phyloP scores from a whole-genome alignment of 2,329 filamentous ascomycete species.

The Clarireedia monteithiana region DNA sequence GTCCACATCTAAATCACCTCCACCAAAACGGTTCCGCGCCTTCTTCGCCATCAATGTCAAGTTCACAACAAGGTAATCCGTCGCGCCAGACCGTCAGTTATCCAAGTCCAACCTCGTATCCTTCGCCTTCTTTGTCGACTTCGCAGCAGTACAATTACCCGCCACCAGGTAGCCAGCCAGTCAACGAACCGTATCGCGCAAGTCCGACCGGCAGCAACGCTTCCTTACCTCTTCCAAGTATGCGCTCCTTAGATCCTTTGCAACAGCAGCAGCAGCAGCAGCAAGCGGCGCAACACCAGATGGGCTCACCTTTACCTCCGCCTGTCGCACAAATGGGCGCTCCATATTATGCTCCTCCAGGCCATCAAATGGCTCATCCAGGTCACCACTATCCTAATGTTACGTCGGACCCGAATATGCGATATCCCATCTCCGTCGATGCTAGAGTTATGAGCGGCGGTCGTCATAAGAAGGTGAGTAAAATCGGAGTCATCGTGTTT shows the following conservation, averaged over 20 bases:
- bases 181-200: slow-evolving; percentile 37
- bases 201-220: slow-evolving; percentile 36
- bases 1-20: slow-evolving; percentile 23
- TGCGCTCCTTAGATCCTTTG: slow-evolving; percentile 40
- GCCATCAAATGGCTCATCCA: slow-evolving; percentile 31
- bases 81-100: slow-evolving; percentile 29
- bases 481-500: slow-evolving; percentile 2
- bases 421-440: slow-evolving; percentile 48
- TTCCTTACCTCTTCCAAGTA: slow-evolving; percentile 41
- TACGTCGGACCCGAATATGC: slow-evolving; percentile 41
- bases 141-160: slow-evolving; percentile 41
- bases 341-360: slow-evolving; percentile 41
- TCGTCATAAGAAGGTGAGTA: slow-evolving; percentile 44
- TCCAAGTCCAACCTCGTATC: slow-evolving; percentile 41
- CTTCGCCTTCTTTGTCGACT: slow-evolving; percentile 38
- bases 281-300: slow-evolving; percentile 30
- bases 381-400: slow-evolving; percentile 40
- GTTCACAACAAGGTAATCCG: slow-evolving; percentile 18
- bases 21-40: slow-evolving; percentile 26
- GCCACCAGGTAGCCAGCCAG: slow-evolving; percentile 27
- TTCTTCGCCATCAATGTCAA: slow-evolving; percentile 29
- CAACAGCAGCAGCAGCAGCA: slow-evolving; percentile 25
- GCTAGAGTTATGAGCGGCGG: slow-evolving; percentile 50
- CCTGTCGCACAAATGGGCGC: slow-evolving; percentile 40
- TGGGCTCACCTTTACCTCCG: slow-evolving; percentile 46